Percentiles rank a stretch among this genome's conserved stretches.
phyloP scores from a whole-genome alignment of 2,329 filamentous ascomycete species.

The Coniochaeta sp. region DNA sequence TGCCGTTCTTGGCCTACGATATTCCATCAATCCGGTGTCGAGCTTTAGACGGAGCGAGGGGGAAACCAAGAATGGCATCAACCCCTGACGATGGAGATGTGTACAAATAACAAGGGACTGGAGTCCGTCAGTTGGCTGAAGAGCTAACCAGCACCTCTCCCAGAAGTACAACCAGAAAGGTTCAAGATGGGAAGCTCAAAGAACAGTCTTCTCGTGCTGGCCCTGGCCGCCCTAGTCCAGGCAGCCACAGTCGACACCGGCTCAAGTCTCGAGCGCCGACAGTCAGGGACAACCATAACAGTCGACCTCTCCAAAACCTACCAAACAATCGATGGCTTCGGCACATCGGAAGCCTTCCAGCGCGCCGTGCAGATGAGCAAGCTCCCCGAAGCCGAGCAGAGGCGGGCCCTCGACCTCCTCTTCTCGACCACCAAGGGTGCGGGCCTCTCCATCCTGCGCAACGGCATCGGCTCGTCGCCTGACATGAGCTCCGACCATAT shows the following conservation, averaged over 20 bases:
- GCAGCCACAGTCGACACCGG: background rate
- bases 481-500: constrained; percentile 15
- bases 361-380: constrained; percentile 22
- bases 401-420: constrained; percentile 24
- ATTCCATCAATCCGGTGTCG: background rate
- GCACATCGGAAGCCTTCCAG: constrained; percentile 34
- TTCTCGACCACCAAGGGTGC: constrained; percentile 28
- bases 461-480: constrained; percentile 25
- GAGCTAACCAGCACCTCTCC: too few relatives aligned
- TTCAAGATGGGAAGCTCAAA: background rate
- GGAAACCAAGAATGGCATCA: too few relatives aligned
- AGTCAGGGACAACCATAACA: background rate
- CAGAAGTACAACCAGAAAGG: too few relatives aligned
- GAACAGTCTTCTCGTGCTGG: background rate
- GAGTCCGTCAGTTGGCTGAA: too few relatives aligned
- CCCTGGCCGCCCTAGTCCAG: background rate
- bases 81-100: too few relatives aligned
- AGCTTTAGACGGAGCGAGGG: too few relatives aligned
- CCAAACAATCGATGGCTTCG: constrained; percentile 37
- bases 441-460: constrained; percentile 32
- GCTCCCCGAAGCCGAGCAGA: constrained; percentile 10
- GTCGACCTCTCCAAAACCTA: constrained; percentile 18
- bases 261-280: background rate
- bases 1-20: background rate
- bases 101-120: too few relatives aligned